Conservation (phyloP, 352 stramenopile species). For the Globisporangium iwayamae region DNA sequence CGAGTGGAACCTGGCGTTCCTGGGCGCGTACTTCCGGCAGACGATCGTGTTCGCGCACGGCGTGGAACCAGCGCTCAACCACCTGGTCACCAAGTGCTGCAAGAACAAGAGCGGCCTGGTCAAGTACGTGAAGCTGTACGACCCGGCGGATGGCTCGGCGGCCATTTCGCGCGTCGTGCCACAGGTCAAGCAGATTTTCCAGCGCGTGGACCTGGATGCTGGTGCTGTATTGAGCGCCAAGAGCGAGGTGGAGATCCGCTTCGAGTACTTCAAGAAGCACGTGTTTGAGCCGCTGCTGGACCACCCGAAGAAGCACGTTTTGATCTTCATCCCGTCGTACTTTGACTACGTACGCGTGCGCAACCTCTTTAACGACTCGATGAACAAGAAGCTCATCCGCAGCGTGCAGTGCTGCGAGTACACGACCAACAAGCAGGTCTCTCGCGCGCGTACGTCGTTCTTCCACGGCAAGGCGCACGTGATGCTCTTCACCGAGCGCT, state of each 20-base stretch:
- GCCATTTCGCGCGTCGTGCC: constrained; percentile 65
- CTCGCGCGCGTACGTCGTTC: constrained; percentile 64
- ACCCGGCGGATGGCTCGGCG: constrained; percentile 38
- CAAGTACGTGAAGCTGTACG: constrained; percentile 57
- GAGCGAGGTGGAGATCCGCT: constrained; percentile 61
- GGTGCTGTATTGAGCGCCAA: constrained; percentile 22
- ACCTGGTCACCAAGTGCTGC: constrained; percentile 56
- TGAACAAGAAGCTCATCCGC: constrained; percentile 72
- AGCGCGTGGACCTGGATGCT: constrained; percentile 53
- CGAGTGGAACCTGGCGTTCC: constrained; percentile 71
- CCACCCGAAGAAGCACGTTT: constrained; percentile 60
- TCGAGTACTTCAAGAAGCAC: constrained; percentile 76
- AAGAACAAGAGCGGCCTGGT: constrained; percentile 50
- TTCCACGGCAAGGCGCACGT: constrained; percentile 78
- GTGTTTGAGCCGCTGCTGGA: constrained; percentile 73
- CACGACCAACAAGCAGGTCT: constrained; percentile 59
- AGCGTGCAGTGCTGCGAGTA: constrained; percentile 77
- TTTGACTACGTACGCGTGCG: constrained; percentile 86
- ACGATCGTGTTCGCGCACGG: constrained; percentile 68
- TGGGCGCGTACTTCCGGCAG: constrained; percentile 68
- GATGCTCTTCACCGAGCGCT: constrained; percentile 79
- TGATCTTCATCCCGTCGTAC: constrained; percentile 83
- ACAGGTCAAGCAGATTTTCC: constrained; percentile 78
- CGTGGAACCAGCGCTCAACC: constrained; percentile 55
- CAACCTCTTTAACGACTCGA: constrained; percentile 72